Conservation (phyloP, 352 stramenopile species). For the Pythium sukuiense region DNA sequence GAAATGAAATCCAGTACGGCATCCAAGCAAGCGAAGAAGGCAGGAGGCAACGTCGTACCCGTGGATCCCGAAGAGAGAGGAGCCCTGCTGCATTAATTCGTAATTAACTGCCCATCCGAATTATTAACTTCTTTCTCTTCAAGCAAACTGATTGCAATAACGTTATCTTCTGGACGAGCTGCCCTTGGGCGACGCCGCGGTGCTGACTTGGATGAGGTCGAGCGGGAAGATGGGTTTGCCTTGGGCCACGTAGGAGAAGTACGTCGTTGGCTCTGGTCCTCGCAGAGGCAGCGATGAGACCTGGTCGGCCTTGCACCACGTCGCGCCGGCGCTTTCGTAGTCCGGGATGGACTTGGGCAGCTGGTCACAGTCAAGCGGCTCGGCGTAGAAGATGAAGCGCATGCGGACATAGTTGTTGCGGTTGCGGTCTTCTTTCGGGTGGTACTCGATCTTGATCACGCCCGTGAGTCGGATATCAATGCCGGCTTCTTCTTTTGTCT, state of each 20-base stretch:
- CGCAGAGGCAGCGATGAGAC: conserved; percentile 65
- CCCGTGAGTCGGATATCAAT: conserved; percentile 81
- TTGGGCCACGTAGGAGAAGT: conserved; percentile 70
- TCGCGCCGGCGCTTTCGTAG: conserved; percentile 81
- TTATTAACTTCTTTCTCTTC: no score
- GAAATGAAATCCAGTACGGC: neutral
- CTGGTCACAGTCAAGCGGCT: conserved; percentile 75
- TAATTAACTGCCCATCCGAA: no score
- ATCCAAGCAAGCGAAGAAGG: neutral
- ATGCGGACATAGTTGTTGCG: conserved; percentile 80
- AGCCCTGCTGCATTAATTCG: neutral
- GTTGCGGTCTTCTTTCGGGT: conserved; percentile 74
- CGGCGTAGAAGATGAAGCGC: conserved; percentile 85
- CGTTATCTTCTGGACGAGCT: neutral
- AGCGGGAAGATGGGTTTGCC: conserved; percentile 78
- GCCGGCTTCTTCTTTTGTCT: conserved; percentile 86
- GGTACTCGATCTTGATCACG: conserved; percentile 83
- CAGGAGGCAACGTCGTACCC: neutral
- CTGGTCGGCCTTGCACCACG: conserved; percentile 76
- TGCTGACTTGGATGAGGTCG: conserved; percentile 70
- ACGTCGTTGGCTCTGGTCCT: conserved; percentile 69
- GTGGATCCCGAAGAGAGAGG: neutral
- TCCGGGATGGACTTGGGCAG: conserved; percentile 86
- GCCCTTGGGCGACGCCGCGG: conserved; percentile 27
- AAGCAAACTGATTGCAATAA: no score